phyloP scores from a whole-genome alignment of 1,139 yeast species.

The Taphrina deformans region DNA sequence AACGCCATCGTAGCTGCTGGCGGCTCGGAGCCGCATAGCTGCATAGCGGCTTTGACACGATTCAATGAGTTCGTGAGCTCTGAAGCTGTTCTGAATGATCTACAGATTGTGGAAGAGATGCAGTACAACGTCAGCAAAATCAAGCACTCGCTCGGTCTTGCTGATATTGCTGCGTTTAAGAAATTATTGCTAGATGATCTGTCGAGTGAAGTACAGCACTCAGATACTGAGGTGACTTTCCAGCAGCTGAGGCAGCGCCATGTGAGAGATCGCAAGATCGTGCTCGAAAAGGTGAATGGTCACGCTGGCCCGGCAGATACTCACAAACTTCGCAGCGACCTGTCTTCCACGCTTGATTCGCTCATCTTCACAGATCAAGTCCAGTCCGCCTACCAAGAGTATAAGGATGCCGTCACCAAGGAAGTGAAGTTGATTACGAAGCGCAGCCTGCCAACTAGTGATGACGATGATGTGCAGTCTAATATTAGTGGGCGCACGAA shows the following conservation, averaged over 20 bases:
- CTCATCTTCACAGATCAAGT: constrained; percentile 57
- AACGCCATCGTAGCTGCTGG: neutral
- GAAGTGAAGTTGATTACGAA: constrained; percentile 76
- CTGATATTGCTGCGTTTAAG: constrained; percentile 15
- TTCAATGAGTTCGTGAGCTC: neutral
- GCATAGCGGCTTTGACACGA: neutral
- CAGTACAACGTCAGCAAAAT: constrained; percentile 6
- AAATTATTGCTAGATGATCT: constrained; percentile 1
- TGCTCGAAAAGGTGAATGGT: neutral
- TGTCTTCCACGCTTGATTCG: neutral
- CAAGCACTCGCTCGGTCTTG: constrained; percentile 12
- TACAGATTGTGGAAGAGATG: constrained; percentile 10
- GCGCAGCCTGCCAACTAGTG: constrained; percentile 56
- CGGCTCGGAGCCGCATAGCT: neutral
- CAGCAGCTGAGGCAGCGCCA: constrained; percentile 7
- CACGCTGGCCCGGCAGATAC: neutral
- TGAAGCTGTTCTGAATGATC: neutral
- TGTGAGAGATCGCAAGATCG: neutral
- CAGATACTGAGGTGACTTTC: neutral
- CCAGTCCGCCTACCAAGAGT: constrained; percentile 61
- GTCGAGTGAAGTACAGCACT: neutral
- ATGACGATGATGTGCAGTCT: constrained; percentile 43
- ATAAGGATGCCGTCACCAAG: constrained; percentile 64
- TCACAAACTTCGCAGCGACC: neutral
- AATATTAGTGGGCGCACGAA: constrained; percentile 39